phyloP scores from a whole-genome alignment of 306 rosid species.

The Abrus pulchellus region DNA sequence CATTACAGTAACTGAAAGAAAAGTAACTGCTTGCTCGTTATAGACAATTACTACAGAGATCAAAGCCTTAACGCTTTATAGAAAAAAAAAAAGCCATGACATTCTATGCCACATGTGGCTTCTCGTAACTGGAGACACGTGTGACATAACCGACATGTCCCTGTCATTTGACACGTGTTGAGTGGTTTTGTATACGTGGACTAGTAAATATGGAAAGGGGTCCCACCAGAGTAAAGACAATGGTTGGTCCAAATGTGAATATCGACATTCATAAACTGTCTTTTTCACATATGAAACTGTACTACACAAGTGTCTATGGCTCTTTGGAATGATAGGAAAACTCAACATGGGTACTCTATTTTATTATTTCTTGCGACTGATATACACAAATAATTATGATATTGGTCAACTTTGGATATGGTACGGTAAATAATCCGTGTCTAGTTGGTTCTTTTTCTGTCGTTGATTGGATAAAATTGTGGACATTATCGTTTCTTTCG shows the following conservation, averaged over 20 bases:
- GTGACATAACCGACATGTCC: conserved; percentile 33
- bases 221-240: background rate
- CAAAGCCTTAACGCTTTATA: conserved; percentile 41
- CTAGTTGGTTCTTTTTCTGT: conserved; percentile 8
- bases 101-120: conserved; percentile 52
- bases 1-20: conserved; percentile 41
- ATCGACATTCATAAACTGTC: background rate
- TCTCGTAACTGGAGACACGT: conserved; percentile 45
- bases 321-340: background rate
- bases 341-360: background rate
- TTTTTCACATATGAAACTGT: background rate
- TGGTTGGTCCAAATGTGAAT: conserved; percentile 32
- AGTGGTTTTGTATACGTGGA: conserved; percentile 34
- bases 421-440: conserved; percentile 14
- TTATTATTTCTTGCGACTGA: conserved; percentile 26
- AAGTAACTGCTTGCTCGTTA: conserved; percentile 17
- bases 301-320: conserved; percentile 29
- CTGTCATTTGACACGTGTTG: conserved; percentile 46
- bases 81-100: conserved; percentile 8
- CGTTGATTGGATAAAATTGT: conserved; percentile 1
- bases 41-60: background rate
- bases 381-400: conserved; percentile 11
- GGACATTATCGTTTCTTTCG: background rate
- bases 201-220: background rate
- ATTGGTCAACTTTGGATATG: conserved; percentile 32